Evolutionary conservation across 805 yeast genomes (phyloP).

Genomic region (Lipomyces mesembrius): DNA sequence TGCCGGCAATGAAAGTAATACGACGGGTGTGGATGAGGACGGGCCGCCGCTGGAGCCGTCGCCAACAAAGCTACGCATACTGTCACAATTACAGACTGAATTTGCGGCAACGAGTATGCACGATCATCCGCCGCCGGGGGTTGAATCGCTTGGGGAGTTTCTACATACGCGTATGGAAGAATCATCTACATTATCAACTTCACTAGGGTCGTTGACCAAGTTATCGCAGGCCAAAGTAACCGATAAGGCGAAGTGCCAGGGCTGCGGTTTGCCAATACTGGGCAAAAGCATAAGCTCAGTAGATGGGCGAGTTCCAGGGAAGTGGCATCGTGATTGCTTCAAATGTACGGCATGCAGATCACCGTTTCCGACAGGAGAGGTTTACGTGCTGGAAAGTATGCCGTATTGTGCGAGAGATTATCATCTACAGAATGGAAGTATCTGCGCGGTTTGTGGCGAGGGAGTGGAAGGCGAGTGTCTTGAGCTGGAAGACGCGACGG

Average conservation of each 20-base stretch:
- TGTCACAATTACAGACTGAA: neutral
- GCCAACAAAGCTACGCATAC: neutral
- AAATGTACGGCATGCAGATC: slow-evolving; percentile 64
- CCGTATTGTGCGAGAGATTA: slow-evolving; percentile 83
- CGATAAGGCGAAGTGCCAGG: slow-evolving; percentile 57
- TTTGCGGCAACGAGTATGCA: neutral
- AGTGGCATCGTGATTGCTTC: slow-evolving; percentile 90
- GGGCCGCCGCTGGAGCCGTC: neutral
- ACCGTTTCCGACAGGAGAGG: slow-evolving; percentile 41
- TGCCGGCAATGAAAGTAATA: neutral
- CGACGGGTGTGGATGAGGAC: neutral
- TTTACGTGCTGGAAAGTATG: slow-evolving; percentile 72
- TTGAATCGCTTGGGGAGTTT: neutral
- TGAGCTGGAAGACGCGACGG: slow-evolving; percentile 59
- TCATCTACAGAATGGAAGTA: slow-evolving; percentile 74
- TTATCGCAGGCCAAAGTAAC: neutral
- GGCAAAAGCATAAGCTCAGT: slow-evolving; percentile 48
- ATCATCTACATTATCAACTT: neutral
- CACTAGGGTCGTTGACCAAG: neutral
- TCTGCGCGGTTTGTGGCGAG: slow-evolving; percentile 68
- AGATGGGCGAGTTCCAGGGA: slow-evolving; percentile 7
- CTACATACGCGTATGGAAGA: neutral
- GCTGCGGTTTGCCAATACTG: slow-evolving; percentile 61
- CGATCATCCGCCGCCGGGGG: neutral
- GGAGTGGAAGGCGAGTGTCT: slow-evolving; percentile 93